Base-by-base conservation (phyloP, 2,329 filamentous ascomycete genomes). In the Thielaviopsis populi region DNA sequence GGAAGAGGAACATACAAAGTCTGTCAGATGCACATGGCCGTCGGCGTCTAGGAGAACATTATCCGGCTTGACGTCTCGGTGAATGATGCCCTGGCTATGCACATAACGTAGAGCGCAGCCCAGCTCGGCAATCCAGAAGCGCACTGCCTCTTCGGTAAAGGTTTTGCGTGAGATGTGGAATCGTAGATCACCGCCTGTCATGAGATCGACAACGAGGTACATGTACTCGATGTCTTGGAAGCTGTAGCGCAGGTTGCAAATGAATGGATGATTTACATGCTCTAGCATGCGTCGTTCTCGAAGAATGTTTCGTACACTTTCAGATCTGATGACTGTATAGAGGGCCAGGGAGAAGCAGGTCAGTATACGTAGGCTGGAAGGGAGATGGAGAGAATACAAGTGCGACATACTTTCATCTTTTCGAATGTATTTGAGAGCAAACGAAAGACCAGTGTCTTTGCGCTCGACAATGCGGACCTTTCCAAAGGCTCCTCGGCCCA, bases 181-280 rank as follows among this genome's bases (percentile, higher is more conserved):
- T 72, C 94, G 86, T 67, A 99, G 76, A 75, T 99, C 94, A 71
- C 94, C 94, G 65, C 94, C 94, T 71, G 87, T 97, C 94, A 99
- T 99, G 66, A 99, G 78, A 76, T 99, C 94, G 67, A 99, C 91
- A 62, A 99, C 92, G 63, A 99, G 85, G 74, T 99, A 96, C 90
- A 99, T 87, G 76, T 99, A 99, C 75, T 99, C 94, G 70, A 97
- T 91, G 75, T 99, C 94, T 76, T 99, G 94, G 73, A 99, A 99
- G 76, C 91, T 96, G 77, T 97, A 99, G 71, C 94, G 88, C 79
- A 99, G 78, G 75, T 99, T 99, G 79, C 92, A 97, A 69, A 99
- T 88, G 74, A 97, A 99, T 30, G 92, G 91, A 72, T 99, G 94
- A 73, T 96, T 96, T 70, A 99, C 82, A 74, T 97, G 91, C 77